phyloP scores from a whole-genome alignment of 2,329 filamentous ascomycete species.

The Penicillium rolfsii region DNA sequence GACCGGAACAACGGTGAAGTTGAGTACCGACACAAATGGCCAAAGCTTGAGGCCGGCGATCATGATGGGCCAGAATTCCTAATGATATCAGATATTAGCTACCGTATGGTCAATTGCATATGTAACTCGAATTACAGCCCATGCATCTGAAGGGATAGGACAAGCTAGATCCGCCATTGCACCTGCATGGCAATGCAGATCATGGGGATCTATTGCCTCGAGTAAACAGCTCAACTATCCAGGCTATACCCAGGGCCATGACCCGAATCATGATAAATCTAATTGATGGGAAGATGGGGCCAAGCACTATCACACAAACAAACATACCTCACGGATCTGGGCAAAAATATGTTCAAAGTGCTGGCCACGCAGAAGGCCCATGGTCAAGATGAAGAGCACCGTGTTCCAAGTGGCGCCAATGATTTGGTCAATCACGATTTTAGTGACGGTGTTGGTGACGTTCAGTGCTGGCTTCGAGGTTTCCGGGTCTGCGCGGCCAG shows the following conservation, averaged over 20 bases:
- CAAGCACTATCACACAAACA: background rate
- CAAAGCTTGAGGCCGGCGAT: conserved; percentile 46
- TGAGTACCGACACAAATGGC: conserved; percentile 45
- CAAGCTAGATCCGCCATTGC: background rate
- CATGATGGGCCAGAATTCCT: conserved; percentile 43
- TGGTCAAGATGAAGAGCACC: conserved; percentile 58
- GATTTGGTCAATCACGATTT: conserved; percentile 63
- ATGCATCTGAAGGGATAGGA: background rate
- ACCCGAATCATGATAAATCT: background rate
- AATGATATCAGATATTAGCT: background rate
- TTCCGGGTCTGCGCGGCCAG: conserved; percentile 6
- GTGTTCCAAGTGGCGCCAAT: conserved; percentile 61
- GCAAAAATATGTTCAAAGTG: conserved; percentile 36
- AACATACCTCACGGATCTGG: conserved; percentile 40
- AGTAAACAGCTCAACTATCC: background rate
- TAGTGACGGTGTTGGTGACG: conserved; percentile 49
- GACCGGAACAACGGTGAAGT: conserved; percentile 44
- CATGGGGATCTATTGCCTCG: background rate
- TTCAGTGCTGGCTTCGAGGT: conserved; percentile 29
- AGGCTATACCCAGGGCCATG: background rate
- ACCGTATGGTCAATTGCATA: background rate
- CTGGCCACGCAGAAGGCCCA: conserved; percentile 53
- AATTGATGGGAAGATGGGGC: background rate
- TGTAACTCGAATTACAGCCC: background rate
- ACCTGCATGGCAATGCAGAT: background rate